Conservation (phyloP, 768 basidiomycete species). For the Russula sp. region DNA sequence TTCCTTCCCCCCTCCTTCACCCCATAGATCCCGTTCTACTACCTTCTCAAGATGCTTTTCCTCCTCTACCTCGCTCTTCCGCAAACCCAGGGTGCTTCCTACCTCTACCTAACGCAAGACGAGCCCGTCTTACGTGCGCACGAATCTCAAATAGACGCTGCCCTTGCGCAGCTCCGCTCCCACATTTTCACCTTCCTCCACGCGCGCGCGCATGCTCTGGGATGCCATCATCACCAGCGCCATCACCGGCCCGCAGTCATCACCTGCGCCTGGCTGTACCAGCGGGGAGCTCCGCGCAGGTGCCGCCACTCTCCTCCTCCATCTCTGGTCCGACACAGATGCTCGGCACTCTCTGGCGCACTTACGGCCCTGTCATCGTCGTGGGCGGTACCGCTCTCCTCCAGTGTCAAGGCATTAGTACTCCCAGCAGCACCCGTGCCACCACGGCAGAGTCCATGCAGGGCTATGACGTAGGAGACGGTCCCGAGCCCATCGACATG, state of each 20-base stretch:
- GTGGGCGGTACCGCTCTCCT: slow-evolving; percentile 61
- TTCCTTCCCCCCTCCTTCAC: no score
- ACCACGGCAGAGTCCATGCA: background rate
- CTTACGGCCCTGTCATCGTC: slow-evolving; percentile 66
- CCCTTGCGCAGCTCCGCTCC: slow-evolving; percentile 58
- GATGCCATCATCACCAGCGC: slow-evolving; percentile 47
- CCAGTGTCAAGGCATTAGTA: slow-evolving; percentile 41
- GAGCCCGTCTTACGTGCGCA: slow-evolving; percentile 78
- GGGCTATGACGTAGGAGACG: slow-evolving; percentile 18
- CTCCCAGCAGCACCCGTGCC: slow-evolving; percentile 25
- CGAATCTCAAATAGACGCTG: slow-evolving; percentile 78
- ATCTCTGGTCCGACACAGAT: slow-evolving; percentile 60
- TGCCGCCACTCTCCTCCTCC: slow-evolving; percentile 45
- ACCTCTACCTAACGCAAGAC: slow-evolving; percentile 72
- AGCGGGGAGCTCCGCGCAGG: slow-evolving; percentile 28
- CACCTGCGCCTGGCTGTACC: slow-evolving; percentile 20
- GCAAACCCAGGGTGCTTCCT: slow-evolving; percentile 81
- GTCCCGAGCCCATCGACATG: slow-evolving; percentile 23
- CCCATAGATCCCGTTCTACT: slow-evolving; percentile 74
- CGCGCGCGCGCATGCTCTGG: slow-evolving; percentile 58
- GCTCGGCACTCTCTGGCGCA: slow-evolving; percentile 61
- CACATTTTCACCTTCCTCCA: slow-evolving; percentile 59
- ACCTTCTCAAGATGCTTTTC: slow-evolving; percentile 70
- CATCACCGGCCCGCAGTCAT: slow-evolving; percentile 35
- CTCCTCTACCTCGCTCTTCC: slow-evolving; percentile 88